These are phyloP conservation scores for Hypholoma sublateritium DNA, from an alignment of 768 basidiomycete species.

Conservation along the genomic window DNA sequence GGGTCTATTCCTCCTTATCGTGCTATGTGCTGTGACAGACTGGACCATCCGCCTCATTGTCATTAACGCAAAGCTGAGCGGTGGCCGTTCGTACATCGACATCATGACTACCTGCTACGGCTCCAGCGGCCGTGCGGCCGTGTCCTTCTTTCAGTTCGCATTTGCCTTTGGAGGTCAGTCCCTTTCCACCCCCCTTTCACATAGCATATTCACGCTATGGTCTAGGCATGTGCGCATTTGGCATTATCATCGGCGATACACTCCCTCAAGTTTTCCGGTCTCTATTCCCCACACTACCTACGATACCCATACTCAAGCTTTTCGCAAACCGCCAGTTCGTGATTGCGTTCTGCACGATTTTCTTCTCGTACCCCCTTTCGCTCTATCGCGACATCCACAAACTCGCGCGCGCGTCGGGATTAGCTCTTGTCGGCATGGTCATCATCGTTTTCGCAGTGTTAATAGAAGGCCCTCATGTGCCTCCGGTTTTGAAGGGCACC, in stretches of 20 bases:
- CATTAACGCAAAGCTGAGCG: constrained; percentile 93
- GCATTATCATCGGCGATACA: constrained; percentile 97
- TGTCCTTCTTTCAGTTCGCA: constrained; percentile 96
- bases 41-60: constrained; percentile 99
- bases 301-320: constrained; percentile 71
- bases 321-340: constrained; percentile 88
- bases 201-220: background rate
- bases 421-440: constrained; percentile 91
- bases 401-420: constrained; percentile 85
- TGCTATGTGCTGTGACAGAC: constrained; percentile 84
- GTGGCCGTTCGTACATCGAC: constrained; percentile 88
- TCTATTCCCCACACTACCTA: constrained; percentile 68
- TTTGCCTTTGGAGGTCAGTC: constrained; percentile 92
- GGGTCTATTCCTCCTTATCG: constrained; percentile 78
- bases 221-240: constrained; percentile 95
- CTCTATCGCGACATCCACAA: constrained; percentile 98
- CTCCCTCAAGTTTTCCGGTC: constrained; percentile 92
- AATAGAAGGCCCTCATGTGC: constrained; percentile 76
- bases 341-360: constrained; percentile 81
- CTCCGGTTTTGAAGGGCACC: constrained; percentile 74
- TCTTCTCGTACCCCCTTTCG: constrained; percentile 92
- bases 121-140: constrained; percentile 83
- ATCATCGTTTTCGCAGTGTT: constrained; percentile 89
- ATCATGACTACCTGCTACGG: constrained; percentile 96
- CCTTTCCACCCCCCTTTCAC: background rate